These are phyloP conservation scores for Pseudogymnoascus sp. DNA, from an alignment of 2,329 filamentous ascomycete genomes.

Conservation along the genomic window DNA sequence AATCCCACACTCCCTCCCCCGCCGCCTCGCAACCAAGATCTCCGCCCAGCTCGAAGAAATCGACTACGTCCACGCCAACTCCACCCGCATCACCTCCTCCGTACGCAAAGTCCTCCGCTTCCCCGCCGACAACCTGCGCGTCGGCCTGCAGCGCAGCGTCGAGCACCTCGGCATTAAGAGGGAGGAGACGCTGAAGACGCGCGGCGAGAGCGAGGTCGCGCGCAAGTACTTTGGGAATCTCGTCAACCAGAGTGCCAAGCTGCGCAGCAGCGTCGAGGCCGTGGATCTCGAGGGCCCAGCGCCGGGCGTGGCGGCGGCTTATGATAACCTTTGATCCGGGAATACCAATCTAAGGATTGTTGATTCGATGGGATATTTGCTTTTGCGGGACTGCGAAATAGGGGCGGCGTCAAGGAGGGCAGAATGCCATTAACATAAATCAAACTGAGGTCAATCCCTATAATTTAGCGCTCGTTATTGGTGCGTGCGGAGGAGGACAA, in stretches of 20 bases:
- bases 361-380: neutral
- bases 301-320: conserved; percentile 26
- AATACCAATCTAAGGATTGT: neutral
- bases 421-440: neutral
- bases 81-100: conserved; percentile 71
- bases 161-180: conserved; percentile 72
- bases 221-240: conserved; percentile 86
- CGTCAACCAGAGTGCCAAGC: conserved; percentile 53
- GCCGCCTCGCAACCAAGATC: conserved; percentile 77
- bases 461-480: conserved; percentile 3
- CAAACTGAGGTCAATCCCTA: neutral
- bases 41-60: conserved; percentile 68
- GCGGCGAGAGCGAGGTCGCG: conserved; percentile 76
- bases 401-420: neutral
- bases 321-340: conserved; percentile 21
- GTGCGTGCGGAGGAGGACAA: neutral
- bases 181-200: conserved; percentile 75
- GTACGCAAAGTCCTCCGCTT: conserved; percentile 83
- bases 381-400: neutral
- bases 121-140: conserved; percentile 77
- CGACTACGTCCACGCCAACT: conserved; percentile 89
- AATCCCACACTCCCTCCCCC: conserved; percentile 82
- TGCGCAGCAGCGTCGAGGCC: conserved; percentile 33
- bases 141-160: conserved; percentile 73
- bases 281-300: conserved; percentile 29